Evolutionary conservation across 345 rosid genomes (phyloP).

Genomic region (Pistacia vera): DNA sequence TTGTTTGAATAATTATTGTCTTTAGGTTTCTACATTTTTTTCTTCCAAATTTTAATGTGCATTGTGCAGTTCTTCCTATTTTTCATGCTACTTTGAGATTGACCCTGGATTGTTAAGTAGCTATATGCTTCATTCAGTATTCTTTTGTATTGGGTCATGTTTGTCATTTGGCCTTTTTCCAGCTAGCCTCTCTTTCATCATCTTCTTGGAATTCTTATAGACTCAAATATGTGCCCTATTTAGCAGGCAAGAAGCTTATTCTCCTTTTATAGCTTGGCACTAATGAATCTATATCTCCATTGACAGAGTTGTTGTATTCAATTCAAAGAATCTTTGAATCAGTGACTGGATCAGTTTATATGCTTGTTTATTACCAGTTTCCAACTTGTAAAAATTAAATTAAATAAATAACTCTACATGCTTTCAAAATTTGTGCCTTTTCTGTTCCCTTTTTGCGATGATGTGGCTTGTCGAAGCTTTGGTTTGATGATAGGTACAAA

Average conservation of each 20-base stretch:
- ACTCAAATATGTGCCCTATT: background rate
- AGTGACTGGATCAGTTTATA: background rate
- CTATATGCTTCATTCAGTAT: background rate
- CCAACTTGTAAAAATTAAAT: background rate
- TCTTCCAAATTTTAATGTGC: background rate
- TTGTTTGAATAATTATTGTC: too few relatives aligned
- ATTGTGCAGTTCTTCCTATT: background rate
- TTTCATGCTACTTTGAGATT: background rate
- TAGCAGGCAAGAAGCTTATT: background rate
- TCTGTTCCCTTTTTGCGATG: background rate
- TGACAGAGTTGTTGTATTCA: background rate
- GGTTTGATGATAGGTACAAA: background rate
- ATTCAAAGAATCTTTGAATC: background rate
- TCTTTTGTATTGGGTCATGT: background rate
- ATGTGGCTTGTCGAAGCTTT: background rate
- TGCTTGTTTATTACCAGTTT: background rate
- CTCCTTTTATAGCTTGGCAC: slow-evolving; percentile 1
- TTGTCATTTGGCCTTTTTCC: background rate
- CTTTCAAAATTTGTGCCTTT: too few relatives aligned
- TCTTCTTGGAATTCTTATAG: background rate
- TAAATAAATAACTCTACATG: background rate
- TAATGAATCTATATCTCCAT: background rate
- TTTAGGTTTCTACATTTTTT: too few relatives aligned
- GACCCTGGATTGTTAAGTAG: background rate
- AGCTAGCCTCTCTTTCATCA: too few relatives aligned